These are phyloP conservation scores for Hondaea fermentalgiana DNA, from an alignment of 108 stramenopile species.

Conservation along the genomic window DNA sequence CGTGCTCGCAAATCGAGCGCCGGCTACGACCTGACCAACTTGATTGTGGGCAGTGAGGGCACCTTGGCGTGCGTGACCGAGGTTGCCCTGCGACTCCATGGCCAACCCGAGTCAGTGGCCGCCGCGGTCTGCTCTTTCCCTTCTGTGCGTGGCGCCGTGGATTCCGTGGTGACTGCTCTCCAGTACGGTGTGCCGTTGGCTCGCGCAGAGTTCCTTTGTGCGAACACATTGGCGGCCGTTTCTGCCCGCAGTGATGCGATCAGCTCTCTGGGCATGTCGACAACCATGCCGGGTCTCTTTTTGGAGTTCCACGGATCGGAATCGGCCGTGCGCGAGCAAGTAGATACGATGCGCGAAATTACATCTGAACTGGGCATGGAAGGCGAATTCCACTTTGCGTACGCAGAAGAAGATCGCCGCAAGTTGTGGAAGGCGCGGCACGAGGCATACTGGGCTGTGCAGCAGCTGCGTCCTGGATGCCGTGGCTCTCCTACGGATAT, in stretches of 20 bases:
- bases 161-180: conserved; percentile 62
- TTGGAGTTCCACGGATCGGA: conserved; percentile 64
- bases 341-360: conserved; percentile 33
- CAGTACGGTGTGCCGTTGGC: conserved; percentile 56
- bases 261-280: conserved; percentile 18
- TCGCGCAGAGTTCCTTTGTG: conserved; percentile 71
- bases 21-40: conserved; percentile 74
- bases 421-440: conserved; percentile 78
- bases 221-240: conserved; percentile 58
- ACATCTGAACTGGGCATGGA: conserved; percentile 48
- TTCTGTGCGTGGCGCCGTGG: conserved; percentile 54
- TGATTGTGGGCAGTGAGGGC: conserved; percentile 78
- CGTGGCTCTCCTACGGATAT: conserved; percentile 66
- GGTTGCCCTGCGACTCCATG: conserved; percentile 73
- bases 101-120: conserved; percentile 56
- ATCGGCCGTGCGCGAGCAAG: conserved; percentile 16
- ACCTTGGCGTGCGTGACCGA: conserved; percentile 73
- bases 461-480: conserved; percentile 46
- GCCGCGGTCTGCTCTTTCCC: conserved; percentile 69
- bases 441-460: conserved; percentile 65
- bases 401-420: conserved; percentile 54
- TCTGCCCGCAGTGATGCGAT: conserved; percentile 34
- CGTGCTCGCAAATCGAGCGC: conserved; percentile 67
- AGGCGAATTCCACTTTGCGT: conserved; percentile 48
- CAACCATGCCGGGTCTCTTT: conserved; percentile 63